Percentiles rank a stretch among this genome's conserved stretches.
Conservation (phyloP, 2,329 filamentous ascomycete genomes). For the Cytospora mali region DNA sequence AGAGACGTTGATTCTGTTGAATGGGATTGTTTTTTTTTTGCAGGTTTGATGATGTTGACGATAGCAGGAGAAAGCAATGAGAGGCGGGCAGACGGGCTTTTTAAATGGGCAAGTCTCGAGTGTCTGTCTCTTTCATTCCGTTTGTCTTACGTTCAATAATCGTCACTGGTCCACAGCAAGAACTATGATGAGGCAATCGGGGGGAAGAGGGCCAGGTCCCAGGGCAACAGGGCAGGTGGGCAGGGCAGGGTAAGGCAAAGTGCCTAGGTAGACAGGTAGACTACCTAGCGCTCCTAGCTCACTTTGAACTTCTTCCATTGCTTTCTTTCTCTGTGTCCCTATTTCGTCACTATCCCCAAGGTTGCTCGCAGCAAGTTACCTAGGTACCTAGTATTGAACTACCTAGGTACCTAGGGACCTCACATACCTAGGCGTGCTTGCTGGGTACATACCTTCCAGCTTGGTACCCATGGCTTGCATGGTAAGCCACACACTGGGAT, state of each 20-base stretch:
- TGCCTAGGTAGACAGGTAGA: no score
- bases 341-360: constrained; percentile 27
- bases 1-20: background rate
- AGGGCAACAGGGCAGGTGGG: background rate
- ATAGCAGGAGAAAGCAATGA: background rate
- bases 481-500: background rate
- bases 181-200: constrained; percentile 27
- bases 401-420: background rate
- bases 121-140: constrained; percentile 13
- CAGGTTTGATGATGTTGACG: constrained; percentile 10
- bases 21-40: background rate
- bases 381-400: background rate
- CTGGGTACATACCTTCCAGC: background rate
- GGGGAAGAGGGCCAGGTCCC: background rate
- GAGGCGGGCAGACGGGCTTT: constrained; percentile 12
- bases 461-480: background rate
- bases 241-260: background rate
- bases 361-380: background rate
- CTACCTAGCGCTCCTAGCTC: no score
- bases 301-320: constrained; percentile 1
- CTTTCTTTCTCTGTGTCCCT: background rate
- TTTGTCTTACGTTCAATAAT: constrained; percentile 28
- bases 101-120: constrained; percentile 16
- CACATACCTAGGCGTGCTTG: no score
- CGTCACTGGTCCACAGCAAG: constrained; percentile 24